Evolutionary conservation across 2,329 filamentous ascomycete species (phyloP).

Genomic region (Epichloe glyceriae): DNA sequence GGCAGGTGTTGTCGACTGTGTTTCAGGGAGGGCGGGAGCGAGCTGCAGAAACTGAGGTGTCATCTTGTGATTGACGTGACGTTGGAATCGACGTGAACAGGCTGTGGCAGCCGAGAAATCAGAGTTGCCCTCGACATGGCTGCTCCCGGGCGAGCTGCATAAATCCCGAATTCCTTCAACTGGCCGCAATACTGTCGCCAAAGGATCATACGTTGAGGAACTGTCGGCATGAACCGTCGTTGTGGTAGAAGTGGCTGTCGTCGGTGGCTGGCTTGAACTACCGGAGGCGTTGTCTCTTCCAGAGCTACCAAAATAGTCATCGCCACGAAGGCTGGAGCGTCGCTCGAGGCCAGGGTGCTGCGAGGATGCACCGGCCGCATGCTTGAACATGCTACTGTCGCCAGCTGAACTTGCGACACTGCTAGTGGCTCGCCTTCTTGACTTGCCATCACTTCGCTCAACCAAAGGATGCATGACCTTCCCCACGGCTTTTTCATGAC

Average conservation of each 20-base stretch:
- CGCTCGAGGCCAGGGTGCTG: slow-evolving; percentile 40
- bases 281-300: slow-evolving; percentile 22
- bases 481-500: slow-evolving; percentile 54
- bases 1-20: slow-evolving; percentile 18
- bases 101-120: slow-evolving; percentile 11
- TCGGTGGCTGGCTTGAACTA: slow-evolving; percentile 15
- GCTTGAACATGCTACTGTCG: slow-evolving; percentile 35
- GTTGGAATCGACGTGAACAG: slow-evolving; percentile 18
- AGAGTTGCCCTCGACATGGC: background rate
- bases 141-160: background rate
- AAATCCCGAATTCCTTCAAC: slow-evolving; percentile 7
- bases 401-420: slow-evolving; percentile 52
- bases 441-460: slow-evolving; percentile 42
- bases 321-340: slow-evolving; percentile 39
- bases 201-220: slow-evolving; percentile 22
- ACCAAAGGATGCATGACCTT: slow-evolving; percentile 50
- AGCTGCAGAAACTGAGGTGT: slow-evolving; percentile 32
- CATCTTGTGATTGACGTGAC: slow-evolving; percentile 30
- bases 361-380: slow-evolving; percentile 32
- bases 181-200: slow-evolving; percentile 25
- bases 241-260: slow-evolving; percentile 9
- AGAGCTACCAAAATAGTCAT: slow-evolving; percentile 38
- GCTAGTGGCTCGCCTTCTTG: slow-evolving; percentile 44
- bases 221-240: slow-evolving; percentile 13
- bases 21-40: slow-evolving; percentile 12